These are phyloP conservation scores for Populus deltoides DNA, from an alignment of 345 rosid species.

Conservation along the genomic window DNA sequence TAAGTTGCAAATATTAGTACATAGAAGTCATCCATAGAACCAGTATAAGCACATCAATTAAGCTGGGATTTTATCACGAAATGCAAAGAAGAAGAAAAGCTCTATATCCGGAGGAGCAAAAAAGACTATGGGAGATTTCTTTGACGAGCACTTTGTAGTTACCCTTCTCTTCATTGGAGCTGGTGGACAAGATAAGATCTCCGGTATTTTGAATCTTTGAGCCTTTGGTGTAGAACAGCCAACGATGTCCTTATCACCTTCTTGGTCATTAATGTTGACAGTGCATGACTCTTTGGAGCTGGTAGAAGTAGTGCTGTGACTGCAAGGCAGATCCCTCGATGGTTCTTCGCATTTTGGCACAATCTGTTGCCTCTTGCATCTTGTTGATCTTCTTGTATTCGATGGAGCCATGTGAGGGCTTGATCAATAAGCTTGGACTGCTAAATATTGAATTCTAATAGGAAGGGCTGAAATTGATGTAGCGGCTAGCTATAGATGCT, in stretches of 20 bases:
- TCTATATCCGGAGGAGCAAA: slow-evolving; percentile 38
- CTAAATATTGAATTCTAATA: neutral
- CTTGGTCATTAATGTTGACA: neutral
- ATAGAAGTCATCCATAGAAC: neutral
- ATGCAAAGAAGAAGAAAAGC: slow-evolving; percentile 38
- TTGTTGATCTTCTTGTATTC: neutral
- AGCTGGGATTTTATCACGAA: slow-evolving; percentile 14
- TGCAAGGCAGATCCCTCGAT: neutral
- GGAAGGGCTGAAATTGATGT: neutral
- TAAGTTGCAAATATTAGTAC: neutral
- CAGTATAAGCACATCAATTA: neutral
- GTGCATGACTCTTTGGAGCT: neutral
- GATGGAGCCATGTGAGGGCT: slow-evolving; percentile 10
- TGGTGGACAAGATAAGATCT: slow-evolving; percentile 31
- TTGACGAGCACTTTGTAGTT: slow-evolving; percentile 6
- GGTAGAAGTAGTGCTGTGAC: neutral
- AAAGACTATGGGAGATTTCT: slow-evolving; percentile 19
- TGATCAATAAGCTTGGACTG: neutral
- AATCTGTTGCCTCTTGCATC: slow-evolving; percentile 3
- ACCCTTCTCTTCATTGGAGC: slow-evolving; percentile 41
- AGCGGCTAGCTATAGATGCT: neutral
- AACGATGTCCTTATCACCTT: neutral
- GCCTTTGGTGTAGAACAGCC: slow-evolving; percentile 27
- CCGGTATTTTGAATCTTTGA: slow-evolving; percentile 30
- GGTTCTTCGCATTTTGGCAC: neutral